Conservation (phyloP, 129 eudicot genomes). For the Dittrichia graveolens region DNA sequence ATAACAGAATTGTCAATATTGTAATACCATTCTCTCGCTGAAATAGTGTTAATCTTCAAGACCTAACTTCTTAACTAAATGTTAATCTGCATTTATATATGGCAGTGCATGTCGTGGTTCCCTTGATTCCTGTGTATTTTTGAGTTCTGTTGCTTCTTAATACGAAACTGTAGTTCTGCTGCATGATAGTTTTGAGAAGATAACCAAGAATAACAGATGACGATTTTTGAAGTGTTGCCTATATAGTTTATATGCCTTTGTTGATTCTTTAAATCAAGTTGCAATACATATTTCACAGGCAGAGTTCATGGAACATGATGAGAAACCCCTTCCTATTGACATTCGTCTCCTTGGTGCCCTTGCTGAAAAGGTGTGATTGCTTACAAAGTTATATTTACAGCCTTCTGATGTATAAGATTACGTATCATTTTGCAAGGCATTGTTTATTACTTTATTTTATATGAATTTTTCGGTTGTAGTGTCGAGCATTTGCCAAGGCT, state of each 20-base stretch:
- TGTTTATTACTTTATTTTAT: slow-evolving; percentile 12
- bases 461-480: slow-evolving; percentile 46
- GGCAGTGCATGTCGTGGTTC: too few species aligned
- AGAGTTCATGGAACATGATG: slow-evolving; percentile 99
- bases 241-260: neutral
- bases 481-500: slow-evolving; percentile 99
- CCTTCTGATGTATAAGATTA: slow-evolving; percentile 15
- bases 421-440: slow-evolving; percentile 1
- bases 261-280: slow-evolving; percentile 14
- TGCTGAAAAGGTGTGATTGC: slow-evolving; percentile 81
- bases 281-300: slow-evolving; percentile 58
- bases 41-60: too few species aligned
- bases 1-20: too few species aligned
- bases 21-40: too few species aligned
- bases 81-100: too few species aligned
- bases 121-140: too few species aligned
- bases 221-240: neutral
- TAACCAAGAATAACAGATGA: neutral
- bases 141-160: too few species aligned
- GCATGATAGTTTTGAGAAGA: neutral
- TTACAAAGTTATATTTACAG: slow-evolving; percentile 13
- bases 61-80: too few species aligned
- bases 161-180: too few species aligned
- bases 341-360: slow-evolving; percentile 99
- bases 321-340: slow-evolving; percentile 95